Conservation (phyloP, 306 rosid genomes). For the Myrica gale region DNA sequence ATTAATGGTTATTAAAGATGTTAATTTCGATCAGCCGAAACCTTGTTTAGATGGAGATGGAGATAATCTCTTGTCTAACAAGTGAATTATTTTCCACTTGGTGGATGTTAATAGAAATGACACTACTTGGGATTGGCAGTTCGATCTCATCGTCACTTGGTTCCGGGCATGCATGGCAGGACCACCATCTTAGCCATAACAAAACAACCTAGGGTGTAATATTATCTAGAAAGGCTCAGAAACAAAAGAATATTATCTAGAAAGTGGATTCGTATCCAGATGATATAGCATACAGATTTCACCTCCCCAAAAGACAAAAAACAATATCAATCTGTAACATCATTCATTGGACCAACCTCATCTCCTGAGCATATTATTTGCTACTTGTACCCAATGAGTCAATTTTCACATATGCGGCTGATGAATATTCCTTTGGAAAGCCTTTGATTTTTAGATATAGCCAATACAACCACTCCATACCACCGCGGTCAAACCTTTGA, state of each 20-base stretch:
- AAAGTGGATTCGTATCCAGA: neutral
- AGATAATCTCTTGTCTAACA: too few species aligned
- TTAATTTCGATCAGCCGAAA: too few species aligned
- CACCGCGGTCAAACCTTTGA: neutral
- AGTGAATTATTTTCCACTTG: too few species aligned
- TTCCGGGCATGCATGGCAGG: neutral
- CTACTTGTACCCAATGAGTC: neutral
- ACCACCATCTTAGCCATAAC: neutral
- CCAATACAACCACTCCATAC: neutral
- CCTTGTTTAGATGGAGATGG: too few species aligned
- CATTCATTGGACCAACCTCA: too few species aligned
- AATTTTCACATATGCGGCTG: neutral
- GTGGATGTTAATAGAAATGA: too few species aligned
- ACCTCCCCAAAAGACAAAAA: neutral
- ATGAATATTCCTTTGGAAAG: neutral
- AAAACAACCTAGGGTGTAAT: too few species aligned
- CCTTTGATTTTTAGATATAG: neutral
- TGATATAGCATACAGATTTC: neutral
- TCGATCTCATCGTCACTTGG: too few species aligned
- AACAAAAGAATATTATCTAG: neutral
- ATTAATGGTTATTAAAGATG: too few species aligned
- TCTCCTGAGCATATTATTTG: neutral
- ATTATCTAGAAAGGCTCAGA: too few species aligned
- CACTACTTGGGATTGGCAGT: too few species aligned
- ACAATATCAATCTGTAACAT: neutral